phyloP scores from a whole-genome alignment of 1,284 basidiomycete genomes.

The Sanghuangporus baumii region DNA sequence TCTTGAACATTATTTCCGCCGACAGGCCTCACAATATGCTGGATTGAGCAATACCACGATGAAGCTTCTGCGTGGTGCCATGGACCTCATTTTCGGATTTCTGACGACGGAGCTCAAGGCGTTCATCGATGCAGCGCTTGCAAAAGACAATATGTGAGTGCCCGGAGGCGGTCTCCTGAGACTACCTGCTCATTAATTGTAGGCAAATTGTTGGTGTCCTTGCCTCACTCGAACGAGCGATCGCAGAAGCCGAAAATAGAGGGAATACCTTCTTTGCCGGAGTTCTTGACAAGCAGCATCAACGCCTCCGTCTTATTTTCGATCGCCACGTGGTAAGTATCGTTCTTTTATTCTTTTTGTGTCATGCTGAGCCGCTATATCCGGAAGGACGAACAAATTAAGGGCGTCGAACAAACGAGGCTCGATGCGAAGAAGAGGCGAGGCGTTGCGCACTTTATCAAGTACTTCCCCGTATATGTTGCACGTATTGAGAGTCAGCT shows the following conservation, averaged over 20 bases:
- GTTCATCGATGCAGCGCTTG: conserved; percentile 79
- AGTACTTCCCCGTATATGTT: conserved; percentile 88
- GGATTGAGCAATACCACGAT: conserved; percentile 64
- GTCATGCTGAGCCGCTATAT: background rate
- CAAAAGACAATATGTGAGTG: conserved; percentile 75
- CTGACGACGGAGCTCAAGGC: conserved; percentile 77
- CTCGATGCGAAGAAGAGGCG: conserved; percentile 87
- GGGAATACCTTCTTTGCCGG: conserved; percentile 72
- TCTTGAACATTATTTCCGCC: conserved; percentile 89
- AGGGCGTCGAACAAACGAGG: conserved; percentile 87
- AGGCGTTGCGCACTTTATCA: conserved; percentile 91
- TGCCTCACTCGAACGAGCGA: conserved; percentile 73
- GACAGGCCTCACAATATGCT: conserved; percentile 76
- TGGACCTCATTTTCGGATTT: conserved; percentile 96
- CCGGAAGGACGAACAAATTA: conserved; percentile 77
- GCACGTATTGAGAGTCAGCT: conserved; percentile 83
- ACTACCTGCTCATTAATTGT: conserved; percentile 5
- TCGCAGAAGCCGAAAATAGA: conserved; percentile 73
- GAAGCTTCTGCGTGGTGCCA: conserved; percentile 80
- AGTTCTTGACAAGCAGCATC: conserved; percentile 78
- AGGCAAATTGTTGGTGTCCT: conserved; percentile 88
- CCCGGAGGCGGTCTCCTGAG: background rate
- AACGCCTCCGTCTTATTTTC: conserved; percentile 64
- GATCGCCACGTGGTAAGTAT: conserved; percentile 74
- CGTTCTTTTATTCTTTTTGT: background rate